A percentile compares a stretch with the other conserved stretches of the same genome.
Evolutionary conservation across 2,329 filamentous ascomycete genomes (phyloP).

Genomic region (Stachybotrys echinatus): DNA sequence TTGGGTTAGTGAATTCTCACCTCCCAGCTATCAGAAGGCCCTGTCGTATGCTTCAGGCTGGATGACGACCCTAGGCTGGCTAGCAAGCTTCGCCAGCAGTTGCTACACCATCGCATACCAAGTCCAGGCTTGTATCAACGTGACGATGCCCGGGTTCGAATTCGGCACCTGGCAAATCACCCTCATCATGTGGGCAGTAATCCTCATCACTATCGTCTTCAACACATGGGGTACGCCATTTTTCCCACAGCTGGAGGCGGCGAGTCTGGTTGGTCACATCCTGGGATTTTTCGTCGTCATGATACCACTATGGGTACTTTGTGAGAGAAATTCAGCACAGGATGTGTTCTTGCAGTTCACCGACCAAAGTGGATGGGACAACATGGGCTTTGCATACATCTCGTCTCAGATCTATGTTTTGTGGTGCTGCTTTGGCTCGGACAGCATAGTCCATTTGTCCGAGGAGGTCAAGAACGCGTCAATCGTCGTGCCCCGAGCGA

Average conservation of each 20-base stretch:
- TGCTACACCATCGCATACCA: conserved; percentile 6
- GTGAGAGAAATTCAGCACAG: conserved; percentile 14
- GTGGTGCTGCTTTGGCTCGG: conserved; percentile 6
- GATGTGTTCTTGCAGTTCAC: conserved; percentile 22
- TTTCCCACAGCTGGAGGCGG: conserved; percentile 32
- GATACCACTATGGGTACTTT: conserved; percentile 25
- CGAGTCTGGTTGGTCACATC: conserved; percentile 35
- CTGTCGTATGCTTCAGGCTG: conserved; percentile 42
- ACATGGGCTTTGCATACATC: conserved; percentile 3
- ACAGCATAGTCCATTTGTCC: conserved; percentile 10
- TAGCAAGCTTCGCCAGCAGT: conserved; percentile 6
- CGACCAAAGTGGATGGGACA: conserved; percentile 1
- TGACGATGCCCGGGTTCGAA: conserved; percentile 5
- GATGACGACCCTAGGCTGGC: conserved; percentile 37
- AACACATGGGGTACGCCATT: conserved; percentile 24
- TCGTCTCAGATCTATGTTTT: conserved; percentile 1
- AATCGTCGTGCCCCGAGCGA: conserved; percentile 10
- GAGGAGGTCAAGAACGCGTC: conserved; percentile 13
- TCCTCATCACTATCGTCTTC: conserved; percentile 33
- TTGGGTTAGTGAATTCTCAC: conserved; percentile 45
- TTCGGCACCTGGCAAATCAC: conserved; percentile 20
- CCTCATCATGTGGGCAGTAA: conserved; percentile 28
- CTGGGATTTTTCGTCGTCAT: conserved; percentile 39
- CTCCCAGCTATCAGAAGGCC: conserved; percentile 36
- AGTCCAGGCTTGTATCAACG: conserved; percentile 6